Base-by-base conservation (phyloP, 2,329 filamentous ascomycete species). In the Hortaea sp. region DNA sequence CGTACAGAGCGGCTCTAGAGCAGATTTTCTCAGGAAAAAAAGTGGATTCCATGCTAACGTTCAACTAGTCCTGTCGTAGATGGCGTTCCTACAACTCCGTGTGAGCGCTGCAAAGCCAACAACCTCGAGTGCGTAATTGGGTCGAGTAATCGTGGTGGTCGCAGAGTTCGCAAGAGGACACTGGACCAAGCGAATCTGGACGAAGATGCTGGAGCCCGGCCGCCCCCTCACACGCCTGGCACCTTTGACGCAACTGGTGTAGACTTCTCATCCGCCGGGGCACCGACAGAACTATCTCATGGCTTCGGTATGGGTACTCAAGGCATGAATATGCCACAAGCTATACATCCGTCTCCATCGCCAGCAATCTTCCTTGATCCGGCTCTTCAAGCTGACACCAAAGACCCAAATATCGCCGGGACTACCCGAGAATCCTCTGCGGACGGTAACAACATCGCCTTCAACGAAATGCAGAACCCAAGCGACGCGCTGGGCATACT, bases 101-200 rank as follows among this genome's bases (percentile, higher is more conserved):
- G 77, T 53, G 70, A 76, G 43, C 67, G 77, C 45, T 81, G 77
- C 62, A 71, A 75, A 50, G 71, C 73, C 53, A 76, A 79, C 51
- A 68, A 70, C 47, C 73, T 75, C 44, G 75, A 79, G 49, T 81
- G 77, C 58, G 69, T 80, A 7, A 69, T 80, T 13, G 77, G 76
- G 6, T 73, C 73, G 39, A 78, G 75, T 41, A 79, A 79, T 56
- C 72, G 77, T 45, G 77, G 77, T 40, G 77, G 77, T 10, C 69
- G 76, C 46, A 70, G 77, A 41, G 71, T 79, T 47, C 72, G 76
- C 44, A 77, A 76, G 56, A 76, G 75, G 48, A 59, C 65, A 2
- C 41, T 62, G 7, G 59, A 59, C 35, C 49, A 55, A 42, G 51
- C 55, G 45, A 63, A 51, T 63, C 65, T 43, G 59, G 38, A 56